Base-by-base conservation (phyloP, 495 filamentous ascomycete genomes). In the Tuber umbilicatum region DNA sequence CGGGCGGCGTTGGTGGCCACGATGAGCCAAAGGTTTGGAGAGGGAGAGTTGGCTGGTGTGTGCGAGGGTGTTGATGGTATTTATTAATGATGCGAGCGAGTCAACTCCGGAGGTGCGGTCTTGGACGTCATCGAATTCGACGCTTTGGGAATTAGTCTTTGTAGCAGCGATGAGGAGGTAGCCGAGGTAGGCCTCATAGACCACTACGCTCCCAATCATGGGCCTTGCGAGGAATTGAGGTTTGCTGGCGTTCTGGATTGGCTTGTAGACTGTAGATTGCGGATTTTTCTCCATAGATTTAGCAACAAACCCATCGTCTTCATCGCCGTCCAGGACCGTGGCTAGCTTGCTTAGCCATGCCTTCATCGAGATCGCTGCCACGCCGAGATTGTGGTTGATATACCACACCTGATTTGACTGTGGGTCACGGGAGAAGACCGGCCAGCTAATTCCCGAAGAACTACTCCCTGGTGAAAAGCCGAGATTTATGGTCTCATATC, bases 111-210 rank as follows among this genome's bases (percentile, higher is more conserved):
- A 43, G 38, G 42, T 41, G 40, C 38, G 31, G 2, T 50, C 71
- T 12, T 80, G 73, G 37, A 80, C 73, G 55, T 82, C 78, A 17
- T 82, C 81, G 68, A 82, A 82, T 73, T 82, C 81, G 21, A 70
- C 78, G 27, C 71, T 72, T 73, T 72, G 64, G 7, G 78, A 75
- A 12, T 71, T 70, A 31, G 37, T 77, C 9, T 71, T 55, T 10
- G 79, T 80, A 14, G 73, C 73, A 9, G 81, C 78, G 42, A 82
- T 60, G 5, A 82, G 73, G 21, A 82, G 72, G 73, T 82, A 82
- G 27, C 81, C 81, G 23, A 82, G 76, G 37, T 82, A 82, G 5
- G 81, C 78, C 69, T 82, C 81, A 17, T 82, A 82, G 12, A 82
- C 55, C 17, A 76, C 81, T 19, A 74, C 64, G 39, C 75, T 82